phyloP scores from a whole-genome alignment of 257 asterid genomes.

The Eucommia ulmoides region DNA sequence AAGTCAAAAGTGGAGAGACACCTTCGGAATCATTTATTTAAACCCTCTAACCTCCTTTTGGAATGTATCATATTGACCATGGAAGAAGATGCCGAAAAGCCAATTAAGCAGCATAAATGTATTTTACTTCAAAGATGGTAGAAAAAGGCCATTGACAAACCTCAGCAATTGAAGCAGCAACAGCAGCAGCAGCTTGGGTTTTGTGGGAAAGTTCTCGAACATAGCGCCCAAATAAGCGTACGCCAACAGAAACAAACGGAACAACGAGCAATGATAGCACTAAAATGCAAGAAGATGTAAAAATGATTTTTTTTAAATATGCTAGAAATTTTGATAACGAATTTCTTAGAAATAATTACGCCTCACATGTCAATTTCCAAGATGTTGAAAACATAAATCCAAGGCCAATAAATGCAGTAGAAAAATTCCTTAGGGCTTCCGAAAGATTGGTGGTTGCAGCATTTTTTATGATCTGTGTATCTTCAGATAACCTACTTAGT shows the following conservation, averaged over 20 bases:
- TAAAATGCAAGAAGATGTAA: not conserved
- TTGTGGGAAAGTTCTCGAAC: not conserved
- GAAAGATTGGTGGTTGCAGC: constrained; percentile 92
- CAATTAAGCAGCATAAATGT: too few relatives aligned
- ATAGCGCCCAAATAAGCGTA: not conserved
- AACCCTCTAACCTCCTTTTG: too few relatives aligned
- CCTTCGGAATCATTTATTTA: too few relatives aligned
- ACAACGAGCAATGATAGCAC: not conserved
- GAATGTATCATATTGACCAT: too few relatives aligned
- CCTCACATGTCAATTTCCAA: constrained; percentile 64
- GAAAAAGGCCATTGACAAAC: too few relatives aligned
- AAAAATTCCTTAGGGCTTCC: constrained; percentile 70
- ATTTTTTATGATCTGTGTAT: constrained; percentile 78
- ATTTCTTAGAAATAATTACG: not conserved
- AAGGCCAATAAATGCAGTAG: constrained; percentile 75
- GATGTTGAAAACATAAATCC: constrained; percentile 82
- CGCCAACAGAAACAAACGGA: not conserved
- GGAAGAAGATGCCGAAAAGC: too few relatives aligned
- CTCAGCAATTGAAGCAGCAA: not conserved
- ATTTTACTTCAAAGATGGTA: too few relatives aligned
- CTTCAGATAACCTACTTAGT: constrained; percentile 86
- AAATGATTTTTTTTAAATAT: too few relatives aligned
- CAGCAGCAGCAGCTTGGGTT: constrained; percentile 1
- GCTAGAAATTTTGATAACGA: too few relatives aligned
- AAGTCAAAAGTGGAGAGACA: too few relatives aligned